These are phyloP conservation scores for Cyclaneusma minus DNA, from an alignment of 2,329 filamentous ascomycete species.

Conservation along the genomic window DNA sequence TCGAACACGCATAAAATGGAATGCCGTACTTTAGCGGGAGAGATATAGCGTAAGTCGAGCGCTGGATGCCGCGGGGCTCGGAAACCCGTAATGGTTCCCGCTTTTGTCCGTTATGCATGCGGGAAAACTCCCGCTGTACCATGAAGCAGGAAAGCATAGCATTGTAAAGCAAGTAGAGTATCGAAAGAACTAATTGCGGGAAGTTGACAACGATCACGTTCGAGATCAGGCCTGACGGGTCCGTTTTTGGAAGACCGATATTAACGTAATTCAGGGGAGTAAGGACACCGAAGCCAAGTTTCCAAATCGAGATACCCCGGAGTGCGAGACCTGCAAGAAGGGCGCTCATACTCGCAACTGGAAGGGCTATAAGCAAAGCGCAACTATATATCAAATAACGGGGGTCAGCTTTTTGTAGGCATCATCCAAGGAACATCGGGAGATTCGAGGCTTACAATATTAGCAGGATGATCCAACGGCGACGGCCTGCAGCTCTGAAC, in stretches of 20 bases:
- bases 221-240: constrained; percentile 2
- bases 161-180: constrained; percentile 20
- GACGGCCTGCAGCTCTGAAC: constrained; percentile 5
- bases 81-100: constrained; percentile 19
- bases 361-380: too few relatives aligned
- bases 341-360: too few relatives aligned
- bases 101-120: too few relatives aligned
- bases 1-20: constrained; percentile 15
- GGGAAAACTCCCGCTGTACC: constrained; percentile 21
- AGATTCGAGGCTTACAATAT: constrained; percentile 6
- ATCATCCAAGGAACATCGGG: too few relatives aligned
- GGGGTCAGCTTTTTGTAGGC: too few relatives aligned
- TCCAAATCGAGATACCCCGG: too few relatives aligned
- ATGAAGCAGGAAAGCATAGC: constrained; percentile 12
- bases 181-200: constrained; percentile 18
- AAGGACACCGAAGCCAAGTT: too few relatives aligned
- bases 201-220: constrained; percentile 16
- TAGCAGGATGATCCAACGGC: constrained; percentile 5
- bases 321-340: too few relatives aligned
- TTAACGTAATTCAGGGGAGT: background rate
- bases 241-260: background rate
- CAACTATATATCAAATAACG: too few relatives aligned
- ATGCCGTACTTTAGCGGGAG: constrained; percentile 22
- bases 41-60: constrained; percentile 20
- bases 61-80: constrained; percentile 15